Base-by-base conservation (phyloP, 1,284 basidiomycete species). In the Sporisorium graminicola region DNA sequence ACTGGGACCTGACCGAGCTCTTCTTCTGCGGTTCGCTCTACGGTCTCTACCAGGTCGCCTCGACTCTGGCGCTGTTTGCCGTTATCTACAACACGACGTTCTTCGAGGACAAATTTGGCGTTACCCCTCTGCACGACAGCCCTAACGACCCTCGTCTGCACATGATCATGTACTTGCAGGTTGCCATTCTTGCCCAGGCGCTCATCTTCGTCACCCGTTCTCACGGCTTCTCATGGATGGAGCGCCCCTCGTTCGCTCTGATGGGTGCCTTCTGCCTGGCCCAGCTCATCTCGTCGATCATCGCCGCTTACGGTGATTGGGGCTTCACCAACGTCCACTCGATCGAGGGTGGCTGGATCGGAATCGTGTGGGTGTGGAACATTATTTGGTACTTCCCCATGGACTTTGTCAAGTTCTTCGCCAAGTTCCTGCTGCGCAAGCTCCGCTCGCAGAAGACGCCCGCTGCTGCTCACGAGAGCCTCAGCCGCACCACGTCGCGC, bases 191-290 rank as follows among this genome's bases (percentile, higher is more conserved):
- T 88, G 98, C 95, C 65, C 95, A 98, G 87, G 95, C 95, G 4
- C 89, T 98, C 70, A 97, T 98, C 89, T 97, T 97, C 89, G 90
- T 96, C 87, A 97, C 95, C 40, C 94, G 95, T 88, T 92, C 95
- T 79, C 95, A 98, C 87, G 90, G 93, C 29, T 96, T 94, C 90
- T 98, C 95, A 90, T 98, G 96, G 90, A 94, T 94, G 92, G 95
- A 98, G 88, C 92, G 95, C 73, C 95, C 95, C 26, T 96, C 95
- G 51, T 88, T 90, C 58, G 95, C 95, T 51, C 90, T 98, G 63
- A 89, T 98, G 88, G 87, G 88, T 77, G 95, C 95, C 44, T 98
- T 98, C 90, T 92, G 91, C 86, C 79, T 98, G 66, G 95, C 95
- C 40, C 95, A 98, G 88, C 90, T 97, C 68, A 89, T 98, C 75